These are phyloP conservation scores for Metschnikowia borealis DNA, from an alignment of 805 yeast species.

Conservation along the genomic window DNA sequence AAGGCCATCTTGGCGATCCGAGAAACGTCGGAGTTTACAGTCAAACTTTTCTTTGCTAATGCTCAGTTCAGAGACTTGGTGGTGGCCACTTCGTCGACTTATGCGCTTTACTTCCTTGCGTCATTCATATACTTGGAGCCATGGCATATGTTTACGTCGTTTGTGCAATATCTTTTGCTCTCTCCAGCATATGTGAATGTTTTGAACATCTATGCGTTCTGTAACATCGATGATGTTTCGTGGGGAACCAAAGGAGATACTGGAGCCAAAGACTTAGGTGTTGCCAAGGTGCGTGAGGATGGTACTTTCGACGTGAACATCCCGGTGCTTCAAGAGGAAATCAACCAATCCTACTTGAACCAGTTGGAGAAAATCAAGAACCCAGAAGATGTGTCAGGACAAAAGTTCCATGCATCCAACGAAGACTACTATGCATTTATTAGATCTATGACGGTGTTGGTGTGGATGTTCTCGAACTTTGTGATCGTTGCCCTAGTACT, in stretches of 20 bases:
- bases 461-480: conserved; percentile 45
- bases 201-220: conserved; percentile 62
- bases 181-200: conserved; percentile 54
- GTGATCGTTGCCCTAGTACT: conserved; percentile 39
- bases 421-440: conserved; percentile 46
- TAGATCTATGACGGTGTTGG: conserved; percentile 43
- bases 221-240: conserved; percentile 68
- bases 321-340: conserved; percentile 45
- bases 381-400: conserved; percentile 35
- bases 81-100: conserved; percentile 58
- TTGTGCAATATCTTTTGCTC: conserved; percentile 47
- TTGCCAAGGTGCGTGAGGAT: conserved; percentile 48
- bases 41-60: conserved; percentile 42
- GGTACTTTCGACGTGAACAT: conserved; percentile 56
- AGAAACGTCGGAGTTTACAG: conserved; percentile 37
- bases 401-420: conserved; percentile 25
- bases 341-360: conserved; percentile 49
- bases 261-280: conserved; percentile 56
- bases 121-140: conserved; percentile 60
- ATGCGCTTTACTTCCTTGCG: conserved; percentile 56
- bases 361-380: conserved; percentile 50
- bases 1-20: conserved; percentile 42
- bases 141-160: conserved; percentile 61
- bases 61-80: conserved; percentile 46
- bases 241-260: conserved; percentile 74